Evolutionary conservation across 768 basidiomycete genomes (phyloP).

Genomic region (Podaxis pistillaris): DNA sequence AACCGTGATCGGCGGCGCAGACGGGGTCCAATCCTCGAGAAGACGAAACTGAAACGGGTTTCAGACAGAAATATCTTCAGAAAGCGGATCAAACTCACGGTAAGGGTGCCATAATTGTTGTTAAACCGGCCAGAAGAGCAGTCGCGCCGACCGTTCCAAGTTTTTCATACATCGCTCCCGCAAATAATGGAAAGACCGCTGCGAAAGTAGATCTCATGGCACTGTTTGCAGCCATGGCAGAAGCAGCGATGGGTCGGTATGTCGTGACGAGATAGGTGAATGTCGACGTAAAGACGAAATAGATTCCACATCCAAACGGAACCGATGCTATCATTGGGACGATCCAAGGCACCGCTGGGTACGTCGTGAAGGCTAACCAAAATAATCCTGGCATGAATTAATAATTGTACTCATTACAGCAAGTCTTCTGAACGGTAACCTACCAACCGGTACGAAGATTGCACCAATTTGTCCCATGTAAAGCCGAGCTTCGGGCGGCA

Average conservation of each 20-base stretch:
- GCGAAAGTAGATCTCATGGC: constrained; percentile 61
- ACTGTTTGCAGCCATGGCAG: constrained; percentile 67
- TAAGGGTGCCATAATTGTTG: constrained; percentile 58
- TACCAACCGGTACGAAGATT: constrained; percentile 59
- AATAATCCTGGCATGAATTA: constrained; percentile 41
- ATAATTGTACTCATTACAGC: not conserved
- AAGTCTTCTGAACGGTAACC: constrained; percentile 30
- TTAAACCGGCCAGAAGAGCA: constrained; percentile 66
- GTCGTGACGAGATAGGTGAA: constrained; percentile 73
- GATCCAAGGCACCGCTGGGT: constrained; percentile 56
- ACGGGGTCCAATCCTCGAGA: constrained; percentile 23
- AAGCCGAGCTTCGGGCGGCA: constrained; percentile 67
- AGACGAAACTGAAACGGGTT: constrained; percentile 20
- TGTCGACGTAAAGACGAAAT: constrained; percentile 67
- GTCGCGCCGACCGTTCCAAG: constrained; percentile 73
- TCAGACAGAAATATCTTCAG: not conserved
- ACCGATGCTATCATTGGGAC: constrained; percentile 62
- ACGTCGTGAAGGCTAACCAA: constrained; percentile 60
- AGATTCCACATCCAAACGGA: constrained; percentile 63
- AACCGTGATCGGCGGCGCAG: constrained; percentile 24
- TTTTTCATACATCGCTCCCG: constrained; percentile 66
- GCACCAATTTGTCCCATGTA: constrained; percentile 70
- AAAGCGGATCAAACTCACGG: constrained; percentile 38
- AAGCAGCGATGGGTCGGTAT: constrained; percentile 65
- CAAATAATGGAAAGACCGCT: constrained; percentile 61